These are phyloP conservation scores for Termitomyces sp. DNA, from an alignment of 768 basidiomycete genomes.

Conservation along the genomic window DNA sequence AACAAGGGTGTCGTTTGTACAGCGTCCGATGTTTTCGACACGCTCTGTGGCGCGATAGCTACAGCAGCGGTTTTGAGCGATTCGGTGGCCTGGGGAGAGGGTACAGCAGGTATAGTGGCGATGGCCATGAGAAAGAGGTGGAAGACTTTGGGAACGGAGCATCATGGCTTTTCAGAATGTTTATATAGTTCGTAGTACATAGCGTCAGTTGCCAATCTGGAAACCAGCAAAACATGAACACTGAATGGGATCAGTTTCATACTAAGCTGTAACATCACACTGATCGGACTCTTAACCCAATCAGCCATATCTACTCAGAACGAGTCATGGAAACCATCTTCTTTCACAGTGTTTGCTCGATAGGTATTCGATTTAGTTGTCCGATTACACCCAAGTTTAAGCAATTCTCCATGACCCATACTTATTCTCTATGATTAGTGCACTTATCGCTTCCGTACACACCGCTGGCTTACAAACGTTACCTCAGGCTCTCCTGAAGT, in stretches of 20 bases:
- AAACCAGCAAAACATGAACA: background rate
- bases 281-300: background rate
- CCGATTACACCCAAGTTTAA: too few relatives aligned
- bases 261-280: background rate
- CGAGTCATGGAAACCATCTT: background rate
- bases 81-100: constrained; percentile 2
- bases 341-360: background rate
- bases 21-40: constrained; percentile 13
- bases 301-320: background rate
- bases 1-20: constrained; percentile 33
- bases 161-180: constrained; percentile 1
- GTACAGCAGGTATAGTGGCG: constrained; percentile 14
- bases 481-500: background rate
- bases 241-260: constrained; percentile 9
- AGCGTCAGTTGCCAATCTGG: background rate
- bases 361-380: background rate
- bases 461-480: constrained; percentile 4
- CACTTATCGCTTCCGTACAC: constrained; percentile 3
- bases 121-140: constrained; percentile 15
- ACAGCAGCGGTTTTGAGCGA: constrained; percentile 18
- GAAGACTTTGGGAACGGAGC: constrained; percentile 3
- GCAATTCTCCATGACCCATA: background rate
- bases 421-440: background rate
- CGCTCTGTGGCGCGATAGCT: constrained; percentile 11
- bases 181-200: constrained; percentile 6